These are phyloP conservation scores for Parvularia atlantis DNA, from an alignment of 78 protist genomes.

Conservation along the genomic window DNA sequence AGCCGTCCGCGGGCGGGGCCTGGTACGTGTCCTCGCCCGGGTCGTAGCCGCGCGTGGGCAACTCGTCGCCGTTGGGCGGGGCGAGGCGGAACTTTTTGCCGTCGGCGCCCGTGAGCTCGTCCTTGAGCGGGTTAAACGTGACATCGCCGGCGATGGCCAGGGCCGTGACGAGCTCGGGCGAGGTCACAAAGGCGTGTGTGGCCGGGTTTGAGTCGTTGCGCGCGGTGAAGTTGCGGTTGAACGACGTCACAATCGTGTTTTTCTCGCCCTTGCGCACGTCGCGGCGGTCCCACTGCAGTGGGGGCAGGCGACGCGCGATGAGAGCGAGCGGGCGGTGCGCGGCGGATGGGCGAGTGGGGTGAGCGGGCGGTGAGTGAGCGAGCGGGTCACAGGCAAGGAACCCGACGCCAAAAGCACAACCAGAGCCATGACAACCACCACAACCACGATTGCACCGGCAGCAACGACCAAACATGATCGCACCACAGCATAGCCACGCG, in stretches of 20 bases:
- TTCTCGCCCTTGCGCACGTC: conserved; percentile 63
- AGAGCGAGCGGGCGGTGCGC: not conserved
- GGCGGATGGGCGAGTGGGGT: too few relatives aligned
- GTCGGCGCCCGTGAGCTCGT: conserved; percentile 50
- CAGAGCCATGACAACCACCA: too few relatives aligned
- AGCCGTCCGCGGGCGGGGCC: conserved; percentile 49
- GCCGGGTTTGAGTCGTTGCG: conserved; percentile 83
- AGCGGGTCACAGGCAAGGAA: too few relatives aligned
- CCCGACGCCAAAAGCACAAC: too few relatives aligned
- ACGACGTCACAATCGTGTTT: conserved; percentile 89
- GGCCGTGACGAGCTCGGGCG: conserved; percentile 89
- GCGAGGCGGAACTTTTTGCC: conserved; percentile 55
- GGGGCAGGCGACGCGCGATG: too few relatives aligned
- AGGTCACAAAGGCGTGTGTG: conserved; percentile 89
- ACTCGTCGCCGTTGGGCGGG: conserved; percentile 75
- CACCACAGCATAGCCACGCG: too few relatives aligned
- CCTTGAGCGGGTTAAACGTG: conserved; percentile 79
- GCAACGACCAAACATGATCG: not conserved
- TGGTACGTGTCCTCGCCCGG: conserved; percentile 81
- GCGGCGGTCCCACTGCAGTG: conserved; percentile 88
- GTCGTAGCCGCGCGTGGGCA: conserved; percentile 78
- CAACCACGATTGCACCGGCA: too few relatives aligned
- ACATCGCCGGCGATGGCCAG: conserved; percentile 76
- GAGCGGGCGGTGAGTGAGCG: too few relatives aligned
- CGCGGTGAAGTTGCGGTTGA: conserved; percentile 86